Base-by-base conservation (phyloP, 2,329 filamentous ascomycete genomes). In the Trematosphaeria pertusa region DNA sequence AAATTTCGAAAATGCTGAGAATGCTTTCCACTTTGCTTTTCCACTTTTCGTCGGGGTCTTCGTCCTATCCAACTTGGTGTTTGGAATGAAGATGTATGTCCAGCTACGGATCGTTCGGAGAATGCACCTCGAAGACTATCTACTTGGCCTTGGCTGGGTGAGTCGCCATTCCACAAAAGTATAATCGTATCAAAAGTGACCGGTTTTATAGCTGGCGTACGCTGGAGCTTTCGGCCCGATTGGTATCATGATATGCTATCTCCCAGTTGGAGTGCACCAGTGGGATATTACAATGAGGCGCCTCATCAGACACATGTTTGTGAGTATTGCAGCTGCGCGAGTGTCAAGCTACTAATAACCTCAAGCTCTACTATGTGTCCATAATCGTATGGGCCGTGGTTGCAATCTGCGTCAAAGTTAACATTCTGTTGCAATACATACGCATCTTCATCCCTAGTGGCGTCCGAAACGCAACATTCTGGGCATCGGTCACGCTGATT, bases 191-290 rank as follows among this genome's bases (percentile, higher is more conserved):
- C n/a, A n/a, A n/a, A n/a, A n/a, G n/a, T n/a, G n/a, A n/a, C n/a
- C n/a, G n/a, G n/a, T n/a, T n/a, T n/a, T n/a, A n/a, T 22, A 37
- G 41, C 15, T 37, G 3, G 24, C 37, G 3, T 43, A 43, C 17
- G 21, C 20, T 28, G 4, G 5, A n/a, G 41, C 12, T 7, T 43
- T 36, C 22, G 7, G 11, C 15, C 31, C 41, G 9, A 17, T 37
- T 12, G 41, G n/a, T 3, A 30, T 24, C 5, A 26, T 36, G 41
- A 24, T 35, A n/a, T 36, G 41, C 33, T 15, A 26, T 7, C 41
- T 43, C 4, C 41, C 41, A 19, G 37, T 46, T 9, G 43, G 28
- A n/a, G 24, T 46, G 3, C 43, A 46, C 30, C 35, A 46, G 19
- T 46, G 43, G 43, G 18, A 46, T n/a, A 40, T 46, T 14, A 31